Percentiles rank a stretch among this genome's conserved stretches.
Evolutionary conservation across 2,329 filamentous ascomycete species (phyloP).

Genomic region (Graphiopsis chlorocephala): DNA sequence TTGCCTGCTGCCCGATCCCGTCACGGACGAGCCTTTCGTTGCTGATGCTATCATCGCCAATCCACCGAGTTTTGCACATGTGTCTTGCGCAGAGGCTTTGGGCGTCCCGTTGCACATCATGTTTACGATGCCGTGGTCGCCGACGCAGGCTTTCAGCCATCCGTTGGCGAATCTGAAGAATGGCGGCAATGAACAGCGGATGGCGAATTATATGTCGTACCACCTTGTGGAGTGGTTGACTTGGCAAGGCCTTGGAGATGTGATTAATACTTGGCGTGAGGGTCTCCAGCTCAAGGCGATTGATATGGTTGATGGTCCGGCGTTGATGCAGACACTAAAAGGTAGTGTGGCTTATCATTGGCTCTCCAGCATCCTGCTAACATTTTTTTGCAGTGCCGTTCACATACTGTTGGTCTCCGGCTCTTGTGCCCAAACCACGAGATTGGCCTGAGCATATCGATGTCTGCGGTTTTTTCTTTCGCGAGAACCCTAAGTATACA

Average conservation of each 20-base stretch:
- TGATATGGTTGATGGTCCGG: slow-evolving; percentile 78
- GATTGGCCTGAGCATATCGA: slow-evolving; percentile 71
- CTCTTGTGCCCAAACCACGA: slow-evolving; percentile 68
- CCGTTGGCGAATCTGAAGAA: slow-evolving; percentile 47
- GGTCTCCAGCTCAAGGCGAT: slow-evolving; percentile 73
- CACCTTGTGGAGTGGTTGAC: slow-evolving; percentile 43
- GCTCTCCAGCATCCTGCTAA: slow-evolving; percentile 45
- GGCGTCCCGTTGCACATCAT: slow-evolving; percentile 24
- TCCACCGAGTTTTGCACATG: slow-evolving; percentile 24
- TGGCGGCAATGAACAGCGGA: slow-evolving; percentile 56
- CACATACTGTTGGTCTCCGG: slow-evolving; percentile 86
- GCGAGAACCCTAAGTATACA: slow-evolving; percentile 60
- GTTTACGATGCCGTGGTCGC: slow-evolving; percentile 50
- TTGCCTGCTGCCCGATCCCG: slow-evolving; percentile 17
- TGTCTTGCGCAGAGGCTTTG: slow-evolving; percentile 22
- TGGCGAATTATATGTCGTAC: slow-evolving; percentile 81
- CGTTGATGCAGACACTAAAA: slow-evolving; percentile 69
- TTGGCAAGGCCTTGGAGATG: slow-evolving; percentile 78
- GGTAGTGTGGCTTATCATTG: slow-evolving; percentile 75
- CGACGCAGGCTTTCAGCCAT: slow-evolving; percentile 47
- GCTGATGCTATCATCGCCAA: slow-evolving; percentile 24
- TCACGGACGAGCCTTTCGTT: slow-evolving; percentile 17
- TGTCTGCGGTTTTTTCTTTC: slow-evolving; percentile 71
- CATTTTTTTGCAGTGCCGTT: slow-evolving; percentile 46
- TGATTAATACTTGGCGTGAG: slow-evolving; percentile 66